phyloP scores from a whole-genome alignment of 306 rosid genomes.

The Delonix regia region DNA sequence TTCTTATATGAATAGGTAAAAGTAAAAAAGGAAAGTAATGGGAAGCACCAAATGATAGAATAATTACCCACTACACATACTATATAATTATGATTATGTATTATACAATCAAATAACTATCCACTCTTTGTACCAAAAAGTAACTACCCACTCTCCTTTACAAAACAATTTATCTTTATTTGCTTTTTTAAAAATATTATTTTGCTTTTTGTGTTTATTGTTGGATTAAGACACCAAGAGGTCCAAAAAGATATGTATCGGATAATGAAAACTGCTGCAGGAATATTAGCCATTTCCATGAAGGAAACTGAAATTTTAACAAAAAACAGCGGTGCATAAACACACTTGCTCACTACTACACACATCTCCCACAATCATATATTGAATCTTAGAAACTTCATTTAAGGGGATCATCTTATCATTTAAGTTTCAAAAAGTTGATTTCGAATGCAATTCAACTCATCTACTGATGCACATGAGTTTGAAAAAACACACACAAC shows the following conservation, averaged over 20 bases:
- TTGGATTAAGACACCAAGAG: too few species aligned
- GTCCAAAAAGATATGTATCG: neutral
- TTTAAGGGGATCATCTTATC: neutral
- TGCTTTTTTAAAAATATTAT: too few species aligned
- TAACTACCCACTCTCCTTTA: too few species aligned
- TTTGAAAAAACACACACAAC: neutral
- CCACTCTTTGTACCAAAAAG: too few species aligned
- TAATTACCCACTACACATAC: too few species aligned
- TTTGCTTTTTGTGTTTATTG: too few species aligned
- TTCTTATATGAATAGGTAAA: too few species aligned
- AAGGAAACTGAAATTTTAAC: neutral
- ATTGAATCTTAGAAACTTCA: conserved; percentile 8
- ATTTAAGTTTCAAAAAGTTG: conserved; percentile 6
- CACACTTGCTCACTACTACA: neutral
- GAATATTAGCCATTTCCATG: neutral
- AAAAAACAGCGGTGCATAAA: neutral
- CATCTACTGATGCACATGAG: neutral
- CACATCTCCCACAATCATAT: neutral
- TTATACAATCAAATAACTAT: too few species aligned
- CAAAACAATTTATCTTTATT: too few species aligned
- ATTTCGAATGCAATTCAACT: conserved; percentile 10
- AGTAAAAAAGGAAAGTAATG: too few species aligned
- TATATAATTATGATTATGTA: too few species aligned
- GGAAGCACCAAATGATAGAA: too few species aligned
- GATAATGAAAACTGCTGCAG: neutral